phyloP scores from a whole-genome alignment of 2,329 filamentous ascomycete species.

The Clarireedia homoeocarpa region DNA sequence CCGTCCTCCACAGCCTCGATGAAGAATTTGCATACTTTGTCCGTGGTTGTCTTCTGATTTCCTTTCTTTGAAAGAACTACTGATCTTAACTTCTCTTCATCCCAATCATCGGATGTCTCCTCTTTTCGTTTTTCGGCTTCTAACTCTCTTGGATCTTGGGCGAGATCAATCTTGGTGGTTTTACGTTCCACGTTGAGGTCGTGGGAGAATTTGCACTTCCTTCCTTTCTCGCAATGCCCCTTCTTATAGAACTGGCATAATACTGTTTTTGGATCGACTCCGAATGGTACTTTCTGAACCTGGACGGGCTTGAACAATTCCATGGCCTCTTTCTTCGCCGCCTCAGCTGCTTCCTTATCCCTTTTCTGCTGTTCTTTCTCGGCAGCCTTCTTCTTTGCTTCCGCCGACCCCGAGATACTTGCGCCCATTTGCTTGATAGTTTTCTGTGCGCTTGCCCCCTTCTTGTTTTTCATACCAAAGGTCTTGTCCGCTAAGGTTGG shows the following conservation, averaged over 20 bases:
- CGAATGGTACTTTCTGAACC: conserved; percentile 95
- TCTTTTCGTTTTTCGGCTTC: conserved; percentile 74
- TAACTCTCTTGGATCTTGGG: conserved; percentile 70
- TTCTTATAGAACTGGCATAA: conserved; percentile 97
- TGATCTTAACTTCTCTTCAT: conserved; percentile 87
- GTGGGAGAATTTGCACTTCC: conserved; percentile 97
- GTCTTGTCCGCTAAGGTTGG: conserved; percentile 79
- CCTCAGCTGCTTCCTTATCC: conserved; percentile 86
- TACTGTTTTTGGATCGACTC: conserved; percentile 95
- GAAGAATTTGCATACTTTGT: conserved; percentile 99
- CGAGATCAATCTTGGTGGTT: conserved; percentile 84
- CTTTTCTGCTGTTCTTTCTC: conserved; percentile 64
- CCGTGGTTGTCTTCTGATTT: conserved; percentile 88
- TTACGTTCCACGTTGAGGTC: conserved; percentile 85
- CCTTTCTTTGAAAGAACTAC: conserved; percentile 96
- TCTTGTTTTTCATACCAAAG: conserved; percentile 99
- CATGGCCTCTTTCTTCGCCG: conserved; percentile 71
- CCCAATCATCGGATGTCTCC: conserved; percentile 94
- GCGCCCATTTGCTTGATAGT: conserved; percentile 81
- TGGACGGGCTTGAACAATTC: conserved; percentile 85
- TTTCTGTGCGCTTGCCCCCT: conserved; percentile 83
- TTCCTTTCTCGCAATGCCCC: conserved; percentile 92
- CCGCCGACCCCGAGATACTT: conserved; percentile 67
- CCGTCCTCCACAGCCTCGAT: conserved; percentile 95
- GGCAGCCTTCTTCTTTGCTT: conserved; percentile 73